Base-by-base conservation (phyloP, 495 filamentous ascomycete genomes). In the Trichoderma orchidacearum region DNA sequence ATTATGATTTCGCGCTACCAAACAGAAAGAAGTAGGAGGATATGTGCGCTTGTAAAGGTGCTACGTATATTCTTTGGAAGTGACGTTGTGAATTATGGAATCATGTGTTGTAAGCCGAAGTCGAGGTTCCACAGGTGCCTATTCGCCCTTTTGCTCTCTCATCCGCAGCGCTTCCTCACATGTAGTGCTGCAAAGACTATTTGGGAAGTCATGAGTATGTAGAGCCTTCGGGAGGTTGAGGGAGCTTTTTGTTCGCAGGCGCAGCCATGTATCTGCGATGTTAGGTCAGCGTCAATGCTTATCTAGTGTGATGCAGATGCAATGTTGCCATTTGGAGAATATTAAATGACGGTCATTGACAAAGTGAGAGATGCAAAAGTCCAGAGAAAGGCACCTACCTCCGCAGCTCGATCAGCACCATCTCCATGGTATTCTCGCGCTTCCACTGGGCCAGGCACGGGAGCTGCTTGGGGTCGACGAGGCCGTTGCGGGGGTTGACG, bases 381-480 rank as follows among this genome's bases (percentile, higher is more conserved):
- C 15, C 12, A 29, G 45, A 51, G 1, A 35, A n/a, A 36, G n/a
- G 9, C 13, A 32, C 61, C 51, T 57, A 68, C 67, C 64, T 67
- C 41, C 61, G 75, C 21, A 98, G 80, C 68, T 95, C 90, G 61
- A 91, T 87, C 55, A 96, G 72, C 57, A 97, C 87, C 9, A 87
- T 94, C 74, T 95, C 90, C 90, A 95, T 95, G 27, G 86, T 94
- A 63, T 83, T 85, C 36, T 93, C 85, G 56, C 89, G 77, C 72
- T 82, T 90, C 93, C 93, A 98, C 64, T 87, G 83, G 18, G 81
- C 81, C 17, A 97, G 81, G 63, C 90, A 90, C 9, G 83, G 85
- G 17, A 98, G 75, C 60, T 89, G 86, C 56, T 78, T 77, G 8
- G 86, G 84, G 62, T 97, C 91, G 53, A 98, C 90, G 75, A 83